Evolutionary conservation across 139 green algal genomes (phyloP).

Genomic region (Dunaliella sp.): DNA sequence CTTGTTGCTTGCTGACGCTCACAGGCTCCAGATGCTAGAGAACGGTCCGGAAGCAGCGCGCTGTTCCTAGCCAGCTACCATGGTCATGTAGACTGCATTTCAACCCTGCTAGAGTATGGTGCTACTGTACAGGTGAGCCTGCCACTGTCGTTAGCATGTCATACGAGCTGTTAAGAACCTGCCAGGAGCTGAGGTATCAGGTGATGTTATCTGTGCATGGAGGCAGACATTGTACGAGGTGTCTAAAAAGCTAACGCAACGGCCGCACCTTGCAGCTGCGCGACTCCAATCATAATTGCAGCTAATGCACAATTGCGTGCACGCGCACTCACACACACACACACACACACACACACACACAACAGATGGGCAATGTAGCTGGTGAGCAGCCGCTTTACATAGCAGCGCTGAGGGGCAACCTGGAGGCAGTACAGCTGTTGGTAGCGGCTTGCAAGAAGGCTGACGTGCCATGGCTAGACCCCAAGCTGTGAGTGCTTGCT

Average conservation of each 20-base stretch:
- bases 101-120: constrained; percentile 59
- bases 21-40: constrained; percentile 36
- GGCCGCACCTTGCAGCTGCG: no score
- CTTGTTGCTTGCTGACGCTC: no score
- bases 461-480: constrained; percentile 63
- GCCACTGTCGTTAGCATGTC: background rate
- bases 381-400: constrained; percentile 89
- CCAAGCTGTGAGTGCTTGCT: constrained; percentile 28
- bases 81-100: constrained; percentile 37
- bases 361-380: constrained; percentile 49
- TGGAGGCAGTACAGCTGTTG: constrained; percentile 60
- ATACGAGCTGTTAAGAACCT: constrained; percentile 1
- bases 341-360: no score
- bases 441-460: constrained; percentile 45
- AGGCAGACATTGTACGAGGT: no score
- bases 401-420: constrained; percentile 71
- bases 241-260: no score
- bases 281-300: no score
- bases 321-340: no score
- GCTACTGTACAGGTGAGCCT: constrained; percentile 4
- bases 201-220: no score
- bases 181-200: no score
- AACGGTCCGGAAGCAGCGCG: constrained; percentile 62
- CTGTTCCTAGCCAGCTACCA: constrained; percentile 68
- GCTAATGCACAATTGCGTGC: no score